phyloP scores from a whole-genome alignment of 768 basidiomycete genomes.

The Daedaleopsis sinensis region DNA sequence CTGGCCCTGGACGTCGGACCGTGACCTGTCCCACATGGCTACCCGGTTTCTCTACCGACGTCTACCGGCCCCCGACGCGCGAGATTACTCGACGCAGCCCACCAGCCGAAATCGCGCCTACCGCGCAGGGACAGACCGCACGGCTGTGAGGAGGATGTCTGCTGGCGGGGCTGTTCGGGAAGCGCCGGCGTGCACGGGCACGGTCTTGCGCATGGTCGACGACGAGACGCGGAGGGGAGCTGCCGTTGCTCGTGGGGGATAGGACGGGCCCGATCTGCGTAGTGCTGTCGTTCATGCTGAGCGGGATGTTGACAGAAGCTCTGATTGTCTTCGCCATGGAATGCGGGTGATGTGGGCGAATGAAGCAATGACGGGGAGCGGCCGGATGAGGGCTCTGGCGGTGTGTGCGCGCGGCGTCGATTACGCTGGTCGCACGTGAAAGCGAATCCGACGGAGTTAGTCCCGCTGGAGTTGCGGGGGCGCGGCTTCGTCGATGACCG shows the following conservation, averaged over 20 bases:
- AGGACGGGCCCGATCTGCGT: conserved; percentile 7
- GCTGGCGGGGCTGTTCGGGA: conserved; percentile 8
- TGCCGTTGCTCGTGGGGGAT: conserved; percentile 6
- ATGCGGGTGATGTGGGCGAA: conserved; percentile 13
- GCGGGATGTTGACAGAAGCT: conserved; percentile 14
- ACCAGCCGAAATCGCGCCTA: no score
- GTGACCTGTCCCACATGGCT: no score
- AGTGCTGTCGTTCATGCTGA: background rate
- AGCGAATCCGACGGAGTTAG: conserved; percentile 12
- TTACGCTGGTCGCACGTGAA: conserved; percentile 15
- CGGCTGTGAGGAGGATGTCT: no score
- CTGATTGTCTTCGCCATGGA: conserved; percentile 1
- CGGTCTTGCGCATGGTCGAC: conserved; percentile 10
- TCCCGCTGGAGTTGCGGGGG: conserved; percentile 7
- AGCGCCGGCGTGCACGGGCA: conserved; percentile 3
- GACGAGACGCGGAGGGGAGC: conserved; percentile 3
- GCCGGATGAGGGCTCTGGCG: conserved; percentile 8
- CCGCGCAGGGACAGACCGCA: no score
- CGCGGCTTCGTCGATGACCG: background rate
- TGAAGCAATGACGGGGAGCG: conserved; percentile 21
- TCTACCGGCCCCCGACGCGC: no score
- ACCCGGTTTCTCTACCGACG: no score
- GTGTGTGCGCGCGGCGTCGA: background rate
- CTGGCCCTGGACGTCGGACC: no score
- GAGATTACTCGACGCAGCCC: no score